phyloP scores from a whole-genome alignment of 768 basidiomycete genomes.

The Mycena alexandri region DNA sequence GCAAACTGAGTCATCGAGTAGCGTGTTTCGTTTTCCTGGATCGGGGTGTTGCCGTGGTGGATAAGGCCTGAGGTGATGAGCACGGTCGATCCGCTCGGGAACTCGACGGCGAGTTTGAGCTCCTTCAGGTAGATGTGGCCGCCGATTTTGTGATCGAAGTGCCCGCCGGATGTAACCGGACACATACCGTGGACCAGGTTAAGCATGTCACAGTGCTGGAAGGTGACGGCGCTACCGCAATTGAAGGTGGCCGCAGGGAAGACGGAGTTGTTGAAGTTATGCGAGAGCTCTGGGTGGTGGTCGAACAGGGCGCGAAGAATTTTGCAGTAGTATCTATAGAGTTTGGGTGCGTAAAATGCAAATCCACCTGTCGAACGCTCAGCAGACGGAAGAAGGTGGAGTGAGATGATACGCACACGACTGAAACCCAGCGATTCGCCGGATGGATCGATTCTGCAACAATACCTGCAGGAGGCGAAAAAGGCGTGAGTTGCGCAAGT shows the following conservation, averaged over 20 bases:
- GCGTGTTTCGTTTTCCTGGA: slow-evolving; percentile 29
- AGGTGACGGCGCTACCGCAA: not conserved
- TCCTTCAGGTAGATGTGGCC: slow-evolving; percentile 25
- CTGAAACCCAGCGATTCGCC: not conserved
- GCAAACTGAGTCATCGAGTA: slow-evolving; percentile 41
- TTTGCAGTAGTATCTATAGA: not conserved
- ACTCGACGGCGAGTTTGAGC: slow-evolving; percentile 34
- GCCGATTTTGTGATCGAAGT: slow-evolving; percentile 4
- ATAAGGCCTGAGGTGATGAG: not conserved
- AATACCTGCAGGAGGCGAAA: not conserved
- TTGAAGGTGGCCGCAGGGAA: not conserved
- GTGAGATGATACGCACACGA: not conserved
- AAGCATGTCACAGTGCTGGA: not conserved
- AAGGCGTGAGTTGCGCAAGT: not conserved
- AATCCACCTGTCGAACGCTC: not conserved
- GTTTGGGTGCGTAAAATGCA: not conserved
- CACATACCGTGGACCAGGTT: slow-evolving; percentile 4
- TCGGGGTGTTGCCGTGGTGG: slow-evolving; percentile 32
- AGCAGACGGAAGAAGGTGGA: too few species aligned
- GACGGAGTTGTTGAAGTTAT: not conserved
- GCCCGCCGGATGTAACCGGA: slow-evolving; percentile 10
- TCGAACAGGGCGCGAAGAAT: not conserved
- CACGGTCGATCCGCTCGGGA: slow-evolving; percentile 5
- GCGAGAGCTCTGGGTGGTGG: not conserved
- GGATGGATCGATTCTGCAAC: not conserved